Evolutionary conservation across 495 filamentous ascomycete genomes (phyloP), one percentile per base, ranked within the genome.

Genomic region (Penicillium coffeae): DNA sequence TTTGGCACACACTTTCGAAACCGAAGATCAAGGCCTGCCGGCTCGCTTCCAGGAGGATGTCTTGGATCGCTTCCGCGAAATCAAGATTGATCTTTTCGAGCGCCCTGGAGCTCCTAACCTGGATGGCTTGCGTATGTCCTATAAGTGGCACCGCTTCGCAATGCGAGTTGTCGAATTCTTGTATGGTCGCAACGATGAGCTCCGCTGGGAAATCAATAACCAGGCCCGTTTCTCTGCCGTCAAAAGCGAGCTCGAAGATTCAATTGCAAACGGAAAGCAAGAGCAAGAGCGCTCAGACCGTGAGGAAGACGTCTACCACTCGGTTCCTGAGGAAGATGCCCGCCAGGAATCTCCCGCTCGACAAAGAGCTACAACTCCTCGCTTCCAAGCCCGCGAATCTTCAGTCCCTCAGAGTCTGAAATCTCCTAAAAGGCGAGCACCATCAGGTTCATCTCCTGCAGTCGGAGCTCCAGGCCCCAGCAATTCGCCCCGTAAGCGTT

Each of bases 21-120:
- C 69, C 25, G 50, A 52, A 0, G 56, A 68, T 33, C 63, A 65
- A n/a, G 45, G 50, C 45, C 64, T 75, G 38, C 70, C 72, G 2
- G 51, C 56, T 15, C 35, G 36, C 4, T 62, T 64, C 34, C 54
- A 55, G 16, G 56, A 65, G 9, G 49, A 51, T 16, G 68, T 69
- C n/a, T 47, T 54, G 16, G 59, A 71, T n/a, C 60, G 62, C 0
- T 54, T 65, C 43, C 49, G 55, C 3, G 69, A 72, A 1, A 63
- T 75, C 30, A 48, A 59, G 10, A 38, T 57, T 2, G 37, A 50
- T 18, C 36, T 70, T 7, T 22, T 44, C 1, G 56, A 62, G 7
- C 52, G 57, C 14, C 60, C 65, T 12, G 59, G 43, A 2, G 9
- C 41, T 3, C 42, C 55, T 18, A 61, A 69, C 21, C 47, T 66